Conservation (phyloP, 257 asterid species). For the Hygrophila difformis region DNA sequence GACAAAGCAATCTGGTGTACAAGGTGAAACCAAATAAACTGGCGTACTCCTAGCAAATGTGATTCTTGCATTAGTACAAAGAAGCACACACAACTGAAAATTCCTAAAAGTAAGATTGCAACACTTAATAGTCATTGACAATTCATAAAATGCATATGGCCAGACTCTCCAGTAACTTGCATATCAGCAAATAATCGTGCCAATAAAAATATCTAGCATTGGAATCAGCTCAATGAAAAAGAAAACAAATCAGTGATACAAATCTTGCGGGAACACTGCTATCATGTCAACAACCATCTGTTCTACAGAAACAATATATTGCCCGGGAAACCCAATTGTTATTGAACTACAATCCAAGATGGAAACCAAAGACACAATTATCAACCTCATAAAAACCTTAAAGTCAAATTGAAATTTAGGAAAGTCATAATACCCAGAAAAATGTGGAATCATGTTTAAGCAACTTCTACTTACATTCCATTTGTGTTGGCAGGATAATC, state of each 20-base stretch:
- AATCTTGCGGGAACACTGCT: not conserved
- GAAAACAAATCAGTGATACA: not conserved
- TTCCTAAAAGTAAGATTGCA: no score
- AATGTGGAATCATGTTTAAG: not conserved
- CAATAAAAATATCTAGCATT: not conserved
- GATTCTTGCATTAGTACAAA: not conserved
- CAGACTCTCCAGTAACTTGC: not conserved
- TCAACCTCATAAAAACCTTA: no score
- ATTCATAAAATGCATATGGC: not conserved
- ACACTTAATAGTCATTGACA: no score
- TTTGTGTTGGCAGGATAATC: constrained; percentile 30
- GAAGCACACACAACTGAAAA: not conserved
- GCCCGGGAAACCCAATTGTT: no score
- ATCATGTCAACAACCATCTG: not conserved
- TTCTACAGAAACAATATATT: no score
- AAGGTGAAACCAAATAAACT: not conserved
- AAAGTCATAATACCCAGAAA: not conserved
- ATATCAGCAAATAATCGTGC: not conserved
- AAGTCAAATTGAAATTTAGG: no score
- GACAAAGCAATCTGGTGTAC: no score
- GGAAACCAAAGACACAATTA: no score
- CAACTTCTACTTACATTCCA: constrained; percentile 49
- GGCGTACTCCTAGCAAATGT: not conserved
- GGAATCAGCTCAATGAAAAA: not conserved
- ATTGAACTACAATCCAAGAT: no score